These are phyloP conservation scores for Linnemannia schmuckeri DNA, from an alignment of 192 early-diverging fungal species.

Conservation along the genomic window DNA sequence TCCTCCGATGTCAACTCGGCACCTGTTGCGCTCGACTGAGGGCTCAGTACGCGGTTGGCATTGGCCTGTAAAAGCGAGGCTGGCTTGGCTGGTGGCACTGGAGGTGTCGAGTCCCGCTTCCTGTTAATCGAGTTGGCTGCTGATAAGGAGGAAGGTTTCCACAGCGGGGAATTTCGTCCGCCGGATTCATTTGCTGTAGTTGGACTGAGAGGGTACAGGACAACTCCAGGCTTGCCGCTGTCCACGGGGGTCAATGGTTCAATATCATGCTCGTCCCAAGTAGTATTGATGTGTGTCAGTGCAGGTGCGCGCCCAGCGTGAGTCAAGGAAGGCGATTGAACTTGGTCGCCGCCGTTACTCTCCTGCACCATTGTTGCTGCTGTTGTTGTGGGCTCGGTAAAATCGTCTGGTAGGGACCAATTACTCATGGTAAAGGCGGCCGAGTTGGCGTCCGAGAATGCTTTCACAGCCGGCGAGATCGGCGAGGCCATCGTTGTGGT, in stretches of 20 bases:
- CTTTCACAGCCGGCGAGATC: conserved; percentile 5
- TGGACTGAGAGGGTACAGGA: background rate
- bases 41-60: background rate
- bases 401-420: conserved; percentile 44
- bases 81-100: conserved; percentile 44
- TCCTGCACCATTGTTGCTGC: background rate
- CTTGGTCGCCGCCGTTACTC: background rate
- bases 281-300: conserved; percentile 10
- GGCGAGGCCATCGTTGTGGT: background rate
- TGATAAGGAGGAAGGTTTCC: background rate
- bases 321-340: background rate
- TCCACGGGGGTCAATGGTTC: background rate
- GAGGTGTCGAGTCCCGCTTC: conserved; percentile 10
- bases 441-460: background rate
- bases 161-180: background rate
- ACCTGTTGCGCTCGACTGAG: conserved; percentile 25
- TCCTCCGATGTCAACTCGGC: conserved; percentile 42
- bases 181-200: background rate
- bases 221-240: background rate
- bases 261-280: background rate
- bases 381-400: background rate
- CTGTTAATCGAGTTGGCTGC: conserved; percentile 9
- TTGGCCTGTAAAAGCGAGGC: conserved; percentile 20
- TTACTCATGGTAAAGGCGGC: conserved; percentile 50
- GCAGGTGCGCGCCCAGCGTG: conserved; percentile 1